Base-by-base conservation (phyloP, 2,329 filamentous ascomycete species). In the Cladophialophora immunda region DNA sequence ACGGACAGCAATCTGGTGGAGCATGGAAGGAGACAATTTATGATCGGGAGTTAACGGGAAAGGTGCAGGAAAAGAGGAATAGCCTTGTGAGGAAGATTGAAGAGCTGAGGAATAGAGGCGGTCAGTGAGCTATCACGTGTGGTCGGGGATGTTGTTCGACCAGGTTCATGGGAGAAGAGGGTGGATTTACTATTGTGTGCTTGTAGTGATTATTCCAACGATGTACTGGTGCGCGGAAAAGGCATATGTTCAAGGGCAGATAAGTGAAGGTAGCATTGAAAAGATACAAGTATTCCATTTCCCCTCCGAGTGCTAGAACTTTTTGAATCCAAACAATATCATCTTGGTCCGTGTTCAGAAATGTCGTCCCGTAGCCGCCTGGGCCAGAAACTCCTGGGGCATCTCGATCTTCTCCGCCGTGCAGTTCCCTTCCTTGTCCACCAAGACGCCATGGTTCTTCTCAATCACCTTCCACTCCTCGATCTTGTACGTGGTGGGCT, bases 401-500 rank as follows among this genome's bases (percentile, higher is more conserved):
- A 65, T 25, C 2, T 69, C 65, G 52, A 69, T 45, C n/a, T 58
- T 55, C 54, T 63, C 58, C 15, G 63, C 34, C 2, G 59, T 56
- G 32, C 38, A 30, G 19, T 67, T 63, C 8, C 82, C 79, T 25
- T 76, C 65, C 15, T 78, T 78, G 71, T 81, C 78, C 2, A 83
- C 81, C 32, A 80, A 71, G 38, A 85, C 68, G 36, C 76, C 78
- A 69, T 78, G 77, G 70, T 86, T 86, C 71, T 78, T 80, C 32
- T 77, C 77, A 67, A 72, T 83, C 66, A 86, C 70, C 65, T 81
- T 75, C 84, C 84, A 86, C 60, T 86, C 83, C 22, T 77, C 76
- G 57, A 81, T 77, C 70, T 83, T 81, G 69, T 83, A 86, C 8
- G 85, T 86, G 29, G 81, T 84, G 13, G 84, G 85, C 75, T 87